phyloP scores from a whole-genome alignment of 768 basidiomycete genomes.

The Scleroderma citrinum region DNA sequence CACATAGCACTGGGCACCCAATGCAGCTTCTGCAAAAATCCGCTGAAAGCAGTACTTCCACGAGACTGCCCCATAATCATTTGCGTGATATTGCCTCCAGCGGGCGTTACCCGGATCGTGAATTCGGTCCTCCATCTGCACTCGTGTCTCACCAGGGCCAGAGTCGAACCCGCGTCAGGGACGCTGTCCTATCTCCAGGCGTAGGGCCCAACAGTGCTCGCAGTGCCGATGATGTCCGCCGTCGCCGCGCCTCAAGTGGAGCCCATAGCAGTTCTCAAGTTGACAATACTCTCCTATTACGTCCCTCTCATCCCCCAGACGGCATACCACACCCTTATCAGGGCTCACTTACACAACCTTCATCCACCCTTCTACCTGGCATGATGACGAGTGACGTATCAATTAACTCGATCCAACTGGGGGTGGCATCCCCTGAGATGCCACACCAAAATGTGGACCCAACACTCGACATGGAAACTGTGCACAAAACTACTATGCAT shows the following conservation, averaged over 20 bases:
- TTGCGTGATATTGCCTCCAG: constrained; percentile 11
- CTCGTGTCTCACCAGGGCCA: constrained; percentile 13
- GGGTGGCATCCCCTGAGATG: constrained; percentile 35
- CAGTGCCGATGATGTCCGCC: constrained; percentile 11
- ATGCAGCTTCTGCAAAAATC: constrained; percentile 62
- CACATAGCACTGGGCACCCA: constrained; percentile 33
- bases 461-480: constrained; percentile 51
- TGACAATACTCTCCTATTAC: constrained; percentile 15
- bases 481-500: constrained; percentile 77
- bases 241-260: constrained; percentile 18
- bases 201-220: constrained; percentile 13
- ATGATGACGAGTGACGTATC: constrained; percentile 22
- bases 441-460: constrained; percentile 19
- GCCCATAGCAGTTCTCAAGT: constrained; percentile 16
- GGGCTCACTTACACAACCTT: constrained; percentile 36
- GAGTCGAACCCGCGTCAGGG: constrained; percentile 14
- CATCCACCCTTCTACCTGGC: constrained; percentile 19
- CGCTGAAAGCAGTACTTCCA: constrained; percentile 13
- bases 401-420: constrained; percentile 38
- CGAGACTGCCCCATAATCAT: constrained; percentile 15
- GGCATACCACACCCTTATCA: constrained; percentile 25
- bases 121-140: constrained; percentile 2
- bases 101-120: constrained; percentile 1
- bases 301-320: constrained; percentile 17
- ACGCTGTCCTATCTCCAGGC: constrained; percentile 9